Evolutionary conservation across 345 rosid genomes (phyloP), one percentile per base, ranked within the genome.

Genomic region (Eucalyptus fibrosa): DNA sequence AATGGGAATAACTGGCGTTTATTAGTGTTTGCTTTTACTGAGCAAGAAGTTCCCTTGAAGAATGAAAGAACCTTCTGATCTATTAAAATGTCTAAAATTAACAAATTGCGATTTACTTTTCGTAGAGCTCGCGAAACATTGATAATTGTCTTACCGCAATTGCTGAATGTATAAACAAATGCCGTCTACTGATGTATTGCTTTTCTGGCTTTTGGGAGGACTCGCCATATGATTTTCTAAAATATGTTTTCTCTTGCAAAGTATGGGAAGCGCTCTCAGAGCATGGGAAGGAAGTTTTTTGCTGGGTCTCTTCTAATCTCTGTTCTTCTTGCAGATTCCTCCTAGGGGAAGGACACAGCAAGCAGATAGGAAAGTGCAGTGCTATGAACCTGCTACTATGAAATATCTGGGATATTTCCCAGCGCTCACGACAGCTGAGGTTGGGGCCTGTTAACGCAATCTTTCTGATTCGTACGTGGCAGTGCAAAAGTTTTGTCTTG

Each of bases 341-440:
- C 97, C 99, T 0, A 95, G 98, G 92, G 99, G 99, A 89, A 95
- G 98, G 94, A 91, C 95, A 18, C 97, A 95, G 88, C 99, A 96
- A 91, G 93, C 95, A 0, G 99, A 98, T 53, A 95, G 93, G 89
- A 98, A 94, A 91, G 98, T 97, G 91, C 99, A 96, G 89, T 98
- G 99, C 91, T 98, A 98, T 86, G 99, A 98, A 91, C 99, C 99
- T 89, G 99, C 99, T 44, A 97, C 99, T 16, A 97, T 96, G 99
- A 98, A 95, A 88, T 98, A 98, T 94, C 92, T 98, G 91, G 99
- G 99, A 93, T 95, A 14, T 90, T 94, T 93, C 86, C 99, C 97
- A 7, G 98, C 99, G 65, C 91, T 97, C 88, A 94, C 96, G 0
- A 90, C 94, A 72, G 69, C 80, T 34, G 99, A 97, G 98, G 99